phyloP scores from a whole-genome alignment of 73 alveolate species.

The Breviolum minutum region DNA sequence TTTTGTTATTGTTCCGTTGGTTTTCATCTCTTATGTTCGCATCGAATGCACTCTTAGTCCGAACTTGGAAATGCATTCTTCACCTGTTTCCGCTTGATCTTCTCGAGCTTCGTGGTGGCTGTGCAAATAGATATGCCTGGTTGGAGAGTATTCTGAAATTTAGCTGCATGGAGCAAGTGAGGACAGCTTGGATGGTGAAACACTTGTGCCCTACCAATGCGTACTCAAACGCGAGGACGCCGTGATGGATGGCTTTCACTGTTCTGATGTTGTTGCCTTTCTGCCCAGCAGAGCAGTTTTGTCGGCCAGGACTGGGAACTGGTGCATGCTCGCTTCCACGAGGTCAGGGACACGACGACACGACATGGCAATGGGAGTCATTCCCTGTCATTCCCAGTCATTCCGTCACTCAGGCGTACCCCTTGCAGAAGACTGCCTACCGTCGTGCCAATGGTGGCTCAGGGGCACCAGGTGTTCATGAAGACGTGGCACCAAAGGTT shows the following conservation, averaged over 20 bases:
- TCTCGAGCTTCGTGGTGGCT: no score
- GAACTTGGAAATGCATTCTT: no score
- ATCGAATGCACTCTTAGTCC: no score
- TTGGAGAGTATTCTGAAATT: no score
- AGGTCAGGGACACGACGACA: neutral
- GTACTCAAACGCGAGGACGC: slow-evolving; percentile 12
- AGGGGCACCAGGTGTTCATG: slow-evolving; percentile 42
- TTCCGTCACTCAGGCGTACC: neutral
- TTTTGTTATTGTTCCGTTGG: no score
- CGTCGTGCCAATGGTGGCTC: slow-evolving; percentile 44
- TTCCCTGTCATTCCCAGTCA: neutral
- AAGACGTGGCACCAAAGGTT: slow-evolving; percentile 35
- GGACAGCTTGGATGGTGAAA: slow-evolving; percentile 29
- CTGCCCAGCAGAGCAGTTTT: neutral
- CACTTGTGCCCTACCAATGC: slow-evolving; percentile 50
- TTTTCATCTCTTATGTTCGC: no score
- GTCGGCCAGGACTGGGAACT: slow-evolving; percentile 21
- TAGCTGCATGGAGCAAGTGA: neutral
- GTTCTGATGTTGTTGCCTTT: neutral
- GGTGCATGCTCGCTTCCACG: slow-evolving; percentile 29
- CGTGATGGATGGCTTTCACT: neutral
- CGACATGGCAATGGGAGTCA: neutral
- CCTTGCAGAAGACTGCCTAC: slow-evolving; percentile 57
- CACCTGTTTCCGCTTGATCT: no score
- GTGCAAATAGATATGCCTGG: no score